Base-by-base conservation (phyloP, 2,329 filamentous ascomycete genomes). In the Ophiostoma sp. region DNA sequence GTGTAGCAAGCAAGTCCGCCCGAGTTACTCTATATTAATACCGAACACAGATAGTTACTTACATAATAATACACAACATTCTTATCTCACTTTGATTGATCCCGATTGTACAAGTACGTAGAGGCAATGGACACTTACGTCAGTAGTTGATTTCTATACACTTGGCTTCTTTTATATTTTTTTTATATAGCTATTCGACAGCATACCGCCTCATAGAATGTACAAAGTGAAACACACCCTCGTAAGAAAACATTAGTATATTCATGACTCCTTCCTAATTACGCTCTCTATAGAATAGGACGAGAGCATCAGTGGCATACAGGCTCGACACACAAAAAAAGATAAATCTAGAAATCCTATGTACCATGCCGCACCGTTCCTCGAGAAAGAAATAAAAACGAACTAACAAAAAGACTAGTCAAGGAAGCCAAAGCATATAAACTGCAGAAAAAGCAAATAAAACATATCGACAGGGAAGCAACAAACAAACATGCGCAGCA, bases 341-440 rank as follows among this genome's bases (percentile, higher is more conserved):
- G 16, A 69, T 45, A 69, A 70, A 68, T 69, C 69, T 69, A 69
- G 67, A 67, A 68, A 69, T 68, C 69, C 71, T 38, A 60, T 40
- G 12, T 38, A 60, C 55, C 55, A 36, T 38, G 27, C 55, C 5
- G 27, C 55, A 8, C 16, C 49, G n/a, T 60, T 60, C 64, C 27
- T 52, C 49, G 11, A 36, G 16, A 41, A 58, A 41, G 55, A 62
- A 41, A 38, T 45, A 55, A 40, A 52, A 14, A 49, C 12, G 27
- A 64, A 49, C 12, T 62, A 42, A 14, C 58, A 44, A 64, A 38
- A 67, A 8, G 16, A 45, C 18, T 27, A 7, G 18, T 52, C 38
- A n/a, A 62, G 41, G 27, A 44, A 64, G n/a, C 55, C 65, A 44
- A 47, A 67, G 64, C 6, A 42, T 42, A 55, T 42, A 55, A 66